Evolutionary conservation across 139 green algal species (phyloP), one percentile per base, ranked within the genome.

Genomic region (Ostreobium quekettii): DNA sequence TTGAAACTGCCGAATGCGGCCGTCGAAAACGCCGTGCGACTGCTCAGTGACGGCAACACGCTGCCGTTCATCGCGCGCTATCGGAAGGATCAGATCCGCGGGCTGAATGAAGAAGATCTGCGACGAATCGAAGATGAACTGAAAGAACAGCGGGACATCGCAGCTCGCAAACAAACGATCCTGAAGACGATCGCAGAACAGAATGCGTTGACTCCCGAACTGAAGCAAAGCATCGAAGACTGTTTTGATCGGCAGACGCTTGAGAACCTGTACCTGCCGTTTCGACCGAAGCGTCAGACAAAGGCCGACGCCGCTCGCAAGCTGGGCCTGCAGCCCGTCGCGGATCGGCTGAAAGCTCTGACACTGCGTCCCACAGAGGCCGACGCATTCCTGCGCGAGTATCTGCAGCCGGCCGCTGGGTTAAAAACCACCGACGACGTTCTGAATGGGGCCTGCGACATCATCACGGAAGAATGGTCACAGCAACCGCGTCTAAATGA

Each of bases 41-140:
- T 79, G 6, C 56, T 72, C 8, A 57, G 70, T 48, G 67, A 74
- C 35, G 65, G 66, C 33, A 64, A 47, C 48, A 71, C 73, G 60
- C 29, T 79, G n/a, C 75, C 75, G 3, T 80, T 80, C 66, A 64
- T 80, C 29, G 75, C 75, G 29, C 31, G 75, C 57, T 80, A 80
- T 29, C 70, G 75, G 5, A 72, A 74, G 31, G 75, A 76, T 47
- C n/a, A 28, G n/a, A 80, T 62, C 33, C 61, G 70, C 19, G 42
- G 70, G 3, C 48, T 80, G 48, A 60, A 70, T 32, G 75, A 80
- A 24, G n/a, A 28, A 1, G 38, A 75, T 62, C 53, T 80, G 24
- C 64, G 70, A 1, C 0, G 1, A 19, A 36, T 77, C 2, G 57
- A 8, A 0, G 29, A 39, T 19, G 19, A 60, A 36, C 53, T 74